These are phyloP conservation scores for Neurospora africana DNA, from an alignment of 495 filamentous ascomycete species.

Conservation along the genomic window DNA sequence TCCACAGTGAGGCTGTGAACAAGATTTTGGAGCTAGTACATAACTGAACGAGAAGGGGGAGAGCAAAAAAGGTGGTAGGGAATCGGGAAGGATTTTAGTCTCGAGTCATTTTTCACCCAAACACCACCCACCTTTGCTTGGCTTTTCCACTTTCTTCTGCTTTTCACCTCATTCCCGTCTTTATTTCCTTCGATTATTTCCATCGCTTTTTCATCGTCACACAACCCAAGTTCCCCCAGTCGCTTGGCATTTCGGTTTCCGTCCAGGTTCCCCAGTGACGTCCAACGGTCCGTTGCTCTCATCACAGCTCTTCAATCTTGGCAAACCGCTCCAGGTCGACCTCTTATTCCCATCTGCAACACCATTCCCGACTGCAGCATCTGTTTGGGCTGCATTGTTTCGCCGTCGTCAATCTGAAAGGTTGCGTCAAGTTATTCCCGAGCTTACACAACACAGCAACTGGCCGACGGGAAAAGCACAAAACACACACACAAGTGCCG, in stretches of 20 bases:
- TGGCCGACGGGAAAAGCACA: neutral
- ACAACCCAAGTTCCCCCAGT: neutral
- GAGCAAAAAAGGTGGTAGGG: neutral
- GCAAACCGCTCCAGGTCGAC: too few species aligned
- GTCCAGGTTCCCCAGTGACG: neutral
- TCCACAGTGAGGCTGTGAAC: neutral
- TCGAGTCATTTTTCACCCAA: neutral
- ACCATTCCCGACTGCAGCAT: neutral
- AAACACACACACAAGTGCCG: neutral
- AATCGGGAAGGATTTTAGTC: neutral
- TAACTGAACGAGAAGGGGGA: neutral
- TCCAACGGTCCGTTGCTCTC: neutral
- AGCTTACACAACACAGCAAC: neutral
- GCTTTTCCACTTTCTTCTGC: neutral
- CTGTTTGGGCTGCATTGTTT: neutral
- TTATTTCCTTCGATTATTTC: slow-evolving; percentile 1
- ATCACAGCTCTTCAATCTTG: neutral
- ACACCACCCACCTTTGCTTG: neutral
- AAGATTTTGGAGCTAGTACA: neutral
- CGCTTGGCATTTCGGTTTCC: neutral
- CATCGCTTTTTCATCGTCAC: neutral
- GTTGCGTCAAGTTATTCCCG: neutral
- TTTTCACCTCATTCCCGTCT: neutral
- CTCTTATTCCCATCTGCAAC: neutral
- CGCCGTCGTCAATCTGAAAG: neutral